These are phyloP conservation scores for Golubevia sp. DNA, from an alignment of 1,284 basidiomycete species.

Conservation along the genomic window DNA sequence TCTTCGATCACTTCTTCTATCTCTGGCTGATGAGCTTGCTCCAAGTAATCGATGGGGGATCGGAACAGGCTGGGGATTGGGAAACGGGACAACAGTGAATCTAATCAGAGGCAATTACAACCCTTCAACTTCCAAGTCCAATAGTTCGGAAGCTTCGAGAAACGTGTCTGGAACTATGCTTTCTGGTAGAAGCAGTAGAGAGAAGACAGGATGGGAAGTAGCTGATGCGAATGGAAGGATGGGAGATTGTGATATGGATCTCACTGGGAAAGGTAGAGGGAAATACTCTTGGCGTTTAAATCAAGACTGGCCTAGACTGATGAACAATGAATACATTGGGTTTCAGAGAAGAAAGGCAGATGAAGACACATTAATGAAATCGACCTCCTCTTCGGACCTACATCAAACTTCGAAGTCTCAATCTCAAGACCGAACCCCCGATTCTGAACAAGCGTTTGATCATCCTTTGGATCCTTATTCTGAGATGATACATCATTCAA, in stretches of 20 bases:
- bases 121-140: neutral
- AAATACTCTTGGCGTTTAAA: too few relatives aligned
- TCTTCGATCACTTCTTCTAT: conserved; percentile 35
- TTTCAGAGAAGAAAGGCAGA: too few relatives aligned
- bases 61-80: conserved; percentile 35
- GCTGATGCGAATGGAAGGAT: too few relatives aligned
- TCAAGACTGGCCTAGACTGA: too few relatives aligned
- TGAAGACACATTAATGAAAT: too few relatives aligned
- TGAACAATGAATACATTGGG: too few relatives aligned
- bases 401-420: neutral
- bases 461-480: conserved; percentile 14
- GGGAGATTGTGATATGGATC: too few relatives aligned
- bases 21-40: conserved; percentile 42
- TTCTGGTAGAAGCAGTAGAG: conserved; percentile 3
- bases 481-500: conserved; percentile 19
- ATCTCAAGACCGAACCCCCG: conserved; percentile 13
- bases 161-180: conserved; percentile 1
- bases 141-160: neutral
- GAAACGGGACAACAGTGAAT: neutral
- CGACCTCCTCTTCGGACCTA: conserved; percentile 4
- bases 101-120: neutral
- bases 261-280: too few relatives aligned
- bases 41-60: conserved; percentile 43
- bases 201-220: conserved; percentile 3
- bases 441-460: conserved; percentile 10